phyloP scores from a whole-genome alignment of 1,284 basidiomycete genomes.

The Rhodotorula sp. region DNA sequence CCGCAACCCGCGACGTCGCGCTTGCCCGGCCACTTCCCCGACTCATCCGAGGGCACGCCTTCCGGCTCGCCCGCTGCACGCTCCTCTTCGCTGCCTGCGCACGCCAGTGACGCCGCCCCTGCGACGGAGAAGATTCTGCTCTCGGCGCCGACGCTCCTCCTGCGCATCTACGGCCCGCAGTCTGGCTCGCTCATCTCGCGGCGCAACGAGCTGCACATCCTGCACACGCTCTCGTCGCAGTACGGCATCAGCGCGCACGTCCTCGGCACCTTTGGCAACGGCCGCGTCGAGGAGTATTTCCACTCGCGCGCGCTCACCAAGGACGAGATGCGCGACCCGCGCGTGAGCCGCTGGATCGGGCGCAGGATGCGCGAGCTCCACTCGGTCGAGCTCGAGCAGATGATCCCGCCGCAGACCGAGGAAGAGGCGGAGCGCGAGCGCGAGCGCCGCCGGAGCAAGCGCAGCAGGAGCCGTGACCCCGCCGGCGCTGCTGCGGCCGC shows the following conservation, averaged over 20 bases:
- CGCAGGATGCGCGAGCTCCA: constrained; percentile 91
- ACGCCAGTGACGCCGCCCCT: background rate
- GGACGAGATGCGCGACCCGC: constrained; percentile 70
- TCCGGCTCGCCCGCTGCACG: background rate
- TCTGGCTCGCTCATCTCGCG: constrained; percentile 83
- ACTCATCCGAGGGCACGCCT: constrained; percentile 6
- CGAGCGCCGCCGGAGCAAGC: background rate
- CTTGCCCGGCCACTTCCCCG: constrained; percentile 8
- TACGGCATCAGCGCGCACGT: constrained; percentile 88
- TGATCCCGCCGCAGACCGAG: constrained; percentile 56
- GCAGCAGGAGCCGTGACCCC: background rate
- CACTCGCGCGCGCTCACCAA: constrained; percentile 76
- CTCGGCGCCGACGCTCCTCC: constrained; percentile 66
- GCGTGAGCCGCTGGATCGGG: constrained; percentile 77
- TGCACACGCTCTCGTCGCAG: constrained; percentile 79
- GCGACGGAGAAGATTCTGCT: constrained; percentile 3
- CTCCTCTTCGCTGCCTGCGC: background rate
- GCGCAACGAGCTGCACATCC: constrained; percentile 74
- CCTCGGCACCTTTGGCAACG: constrained; percentile 90
- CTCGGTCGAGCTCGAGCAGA: constrained; percentile 73
- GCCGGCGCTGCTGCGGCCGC: background rate
- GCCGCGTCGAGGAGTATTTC: constrained; percentile 90
- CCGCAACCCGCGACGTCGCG: constrained; percentile 2
- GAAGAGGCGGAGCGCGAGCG: constrained; percentile 5
- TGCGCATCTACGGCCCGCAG: constrained; percentile 85